Evolutionary conservation across 1,284 basidiomycete genomes (phyloP).

Genomic region (Singerocomus inundabilis): DNA sequence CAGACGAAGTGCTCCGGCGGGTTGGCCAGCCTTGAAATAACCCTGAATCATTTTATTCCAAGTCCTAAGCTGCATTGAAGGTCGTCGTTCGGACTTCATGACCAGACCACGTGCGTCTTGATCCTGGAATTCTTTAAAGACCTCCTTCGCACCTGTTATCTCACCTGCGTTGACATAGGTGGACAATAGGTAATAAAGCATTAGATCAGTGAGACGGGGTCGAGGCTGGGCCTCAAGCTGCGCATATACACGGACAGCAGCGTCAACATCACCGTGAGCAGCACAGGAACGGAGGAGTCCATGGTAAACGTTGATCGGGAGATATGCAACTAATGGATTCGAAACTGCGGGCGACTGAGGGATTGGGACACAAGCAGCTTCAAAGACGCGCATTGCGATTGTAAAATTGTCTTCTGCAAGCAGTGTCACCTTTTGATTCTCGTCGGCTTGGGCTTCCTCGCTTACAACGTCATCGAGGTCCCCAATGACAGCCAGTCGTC

Average conservation of each 20-base stretch:
- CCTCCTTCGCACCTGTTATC: conserved; percentile 57
- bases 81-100: conserved; percentile 19
- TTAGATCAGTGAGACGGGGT: conserved; percentile 37
- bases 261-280: conserved; percentile 54
- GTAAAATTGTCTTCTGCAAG: conserved; percentile 68
- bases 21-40: conserved; percentile 67
- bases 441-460: conserved; percentile 30
- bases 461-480: conserved; percentile 15
- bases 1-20: conserved; percentile 64
- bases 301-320: conserved; percentile 48
- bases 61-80: conserved; percentile 44
- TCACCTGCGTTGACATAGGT: conserved; percentile 58
- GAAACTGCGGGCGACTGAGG: conserved; percentile 10
- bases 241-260: conserved; percentile 68
- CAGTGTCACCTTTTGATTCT: conserved; percentile 42
- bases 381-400: conserved; percentile 72
- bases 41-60: conserved; percentile 78
- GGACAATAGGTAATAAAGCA: conserved; percentile 62
- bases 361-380: conserved; percentile 48
- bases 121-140: conserved; percentile 65
- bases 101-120: conserved; percentile 40
- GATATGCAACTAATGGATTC: conserved; percentile 13
- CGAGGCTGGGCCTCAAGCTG: conserved; percentile 54
- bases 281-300: conserved; percentile 68
- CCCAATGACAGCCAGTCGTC: conserved; percentile 20